Evolutionary conservation across 2,329 filamentous ascomycete species (phyloP).

Genomic region (Microsporum canis): DNA sequence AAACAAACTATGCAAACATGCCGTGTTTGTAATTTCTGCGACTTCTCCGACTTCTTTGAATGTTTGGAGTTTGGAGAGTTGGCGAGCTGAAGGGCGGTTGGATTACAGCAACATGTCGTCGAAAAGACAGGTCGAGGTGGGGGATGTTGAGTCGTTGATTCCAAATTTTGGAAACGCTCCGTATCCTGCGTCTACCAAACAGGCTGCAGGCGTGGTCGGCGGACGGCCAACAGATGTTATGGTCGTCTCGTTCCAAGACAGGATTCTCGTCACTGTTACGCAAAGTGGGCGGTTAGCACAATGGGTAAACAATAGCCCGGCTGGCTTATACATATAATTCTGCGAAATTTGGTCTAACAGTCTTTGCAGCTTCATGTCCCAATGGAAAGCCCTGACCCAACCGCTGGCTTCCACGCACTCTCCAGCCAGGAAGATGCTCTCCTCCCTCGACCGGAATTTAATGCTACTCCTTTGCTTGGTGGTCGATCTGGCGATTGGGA

Average conservation of each 20-base stretch:
- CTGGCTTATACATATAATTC: background rate
- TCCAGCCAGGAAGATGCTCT: constrained; percentile 40
- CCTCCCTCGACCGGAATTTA: constrained; percentile 70
- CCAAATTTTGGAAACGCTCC: constrained; percentile 32
- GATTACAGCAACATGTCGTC: background rate
- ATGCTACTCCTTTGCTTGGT: constrained; percentile 75
- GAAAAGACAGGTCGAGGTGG: background rate
- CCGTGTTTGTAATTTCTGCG: background rate
- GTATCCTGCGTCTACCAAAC: constrained; percentile 57
- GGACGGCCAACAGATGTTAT: constrained; percentile 61
- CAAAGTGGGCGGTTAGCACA: constrained; percentile 78
- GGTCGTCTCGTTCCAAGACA: constrained; percentile 69
- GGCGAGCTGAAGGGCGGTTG: background rate
- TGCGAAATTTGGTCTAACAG: constrained; percentile 3
- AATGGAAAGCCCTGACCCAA: constrained; percentile 26
- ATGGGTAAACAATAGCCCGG: constrained; percentile 56
- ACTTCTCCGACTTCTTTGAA: background rate
- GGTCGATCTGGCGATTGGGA: constrained; percentile 70
- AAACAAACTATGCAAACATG: constrained; percentile 1
- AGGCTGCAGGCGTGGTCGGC: constrained; percentile 51
- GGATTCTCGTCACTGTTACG: constrained; percentile 77
- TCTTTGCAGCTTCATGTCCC: constrained; percentile 23
- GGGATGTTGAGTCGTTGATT: background rate
- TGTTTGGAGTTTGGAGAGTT: background rate
- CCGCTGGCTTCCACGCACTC: constrained; percentile 30